These are phyloP conservation scores for Cladochytrium replicatum DNA, from an alignment of 192 early-diverging fungal species.

Conservation along the genomic window DNA sequence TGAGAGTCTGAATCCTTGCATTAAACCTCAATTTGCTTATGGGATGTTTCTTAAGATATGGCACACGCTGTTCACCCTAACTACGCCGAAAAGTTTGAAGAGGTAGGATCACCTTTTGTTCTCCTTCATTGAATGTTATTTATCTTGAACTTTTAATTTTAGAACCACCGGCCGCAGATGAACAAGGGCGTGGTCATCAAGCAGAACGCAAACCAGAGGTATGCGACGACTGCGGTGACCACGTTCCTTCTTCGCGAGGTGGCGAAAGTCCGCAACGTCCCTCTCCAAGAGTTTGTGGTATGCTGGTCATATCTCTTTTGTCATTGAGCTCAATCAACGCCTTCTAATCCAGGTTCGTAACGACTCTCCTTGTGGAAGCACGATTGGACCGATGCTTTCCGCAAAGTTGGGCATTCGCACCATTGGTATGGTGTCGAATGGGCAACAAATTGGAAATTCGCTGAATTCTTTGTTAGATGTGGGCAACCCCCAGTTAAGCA, in stretches of 20 bases:
- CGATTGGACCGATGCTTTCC: slow-evolving; percentile 94
- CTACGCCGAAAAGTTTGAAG: slow-evolving; percentile 89
- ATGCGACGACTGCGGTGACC: slow-evolving; percentile 48
- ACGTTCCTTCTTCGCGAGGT: slow-evolving; percentile 46
- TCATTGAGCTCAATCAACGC: no score
- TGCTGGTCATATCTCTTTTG: no score
- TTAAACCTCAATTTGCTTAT: no score
- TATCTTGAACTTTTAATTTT: no score
- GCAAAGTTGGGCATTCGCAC: slow-evolving; percentile 91
- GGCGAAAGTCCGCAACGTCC: slow-evolving; percentile 66
- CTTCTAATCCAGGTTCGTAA: no score
- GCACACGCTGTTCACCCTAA: slow-evolving; percentile 87
- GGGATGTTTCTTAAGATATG: no score
- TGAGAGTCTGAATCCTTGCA: no score
- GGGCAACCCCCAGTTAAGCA: slow-evolving; percentile 89
- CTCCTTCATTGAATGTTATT: no score
- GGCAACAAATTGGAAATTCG: neutral
- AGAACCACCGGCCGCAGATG: slow-evolving; percentile 80
- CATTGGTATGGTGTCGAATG: slow-evolving; percentile 53
- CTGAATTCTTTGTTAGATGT: slow-evolving; percentile 58
- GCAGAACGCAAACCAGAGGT: slow-evolving; percentile 91
- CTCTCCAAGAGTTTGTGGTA: slow-evolving; percentile 69
- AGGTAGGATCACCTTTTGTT: no score
- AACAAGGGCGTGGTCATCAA: slow-evolving; percentile 95
- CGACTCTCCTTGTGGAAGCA: slow-evolving; percentile 89